phyloP scores from a whole-genome alignment of 2,329 filamentous ascomycete species.

The Calonectria naviculata region DNA sequence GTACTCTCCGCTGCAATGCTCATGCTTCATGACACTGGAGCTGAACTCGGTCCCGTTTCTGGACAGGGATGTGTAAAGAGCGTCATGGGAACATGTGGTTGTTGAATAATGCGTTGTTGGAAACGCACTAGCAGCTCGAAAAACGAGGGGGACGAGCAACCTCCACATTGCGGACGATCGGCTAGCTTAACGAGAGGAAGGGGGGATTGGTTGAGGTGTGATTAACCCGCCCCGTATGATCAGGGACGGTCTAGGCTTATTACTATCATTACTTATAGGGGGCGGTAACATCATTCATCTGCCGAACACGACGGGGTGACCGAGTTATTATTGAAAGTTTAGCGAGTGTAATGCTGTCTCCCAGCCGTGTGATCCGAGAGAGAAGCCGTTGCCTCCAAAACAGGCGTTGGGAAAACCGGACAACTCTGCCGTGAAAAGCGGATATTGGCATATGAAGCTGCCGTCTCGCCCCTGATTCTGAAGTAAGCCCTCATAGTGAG shows the following conservation, averaged over 20 bases:
- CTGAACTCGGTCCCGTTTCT: conserved; percentile 43
- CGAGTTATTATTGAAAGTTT: not conserved
- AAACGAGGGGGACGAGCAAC: conserved; percentile 23
- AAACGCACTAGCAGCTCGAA: conserved; percentile 19
- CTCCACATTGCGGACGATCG: conserved; percentile 31
- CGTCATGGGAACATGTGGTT: conserved; percentile 40
- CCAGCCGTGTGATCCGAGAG: conserved; percentile 3
- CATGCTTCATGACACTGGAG: conserved; percentile 40
- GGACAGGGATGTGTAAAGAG: conserved; percentile 44
- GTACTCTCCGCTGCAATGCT: conserved; percentile 33
- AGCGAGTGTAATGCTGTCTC: not conserved
- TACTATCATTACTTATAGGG: conserved; percentile 25
- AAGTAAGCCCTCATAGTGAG: not conserved
- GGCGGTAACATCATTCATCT: not conserved
- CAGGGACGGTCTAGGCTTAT: not conserved
- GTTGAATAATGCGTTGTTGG: conserved; percentile 28
- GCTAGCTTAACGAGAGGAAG: not conserved
- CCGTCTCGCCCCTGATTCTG: not conserved
- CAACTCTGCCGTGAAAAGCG: not conserved
- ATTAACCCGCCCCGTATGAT: not conserved
- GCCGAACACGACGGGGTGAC: not conserved
- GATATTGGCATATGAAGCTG: not conserved
- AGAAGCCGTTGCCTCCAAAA: not conserved
- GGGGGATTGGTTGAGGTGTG: not conserved
- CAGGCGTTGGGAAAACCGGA: not conserved